Percentiles rank a stretch among this genome's conserved stretches.
Evolutionary conservation across 1,284 basidiomycete species (phyloP).

Genomic region (Sporisorium exsertum): DNA sequence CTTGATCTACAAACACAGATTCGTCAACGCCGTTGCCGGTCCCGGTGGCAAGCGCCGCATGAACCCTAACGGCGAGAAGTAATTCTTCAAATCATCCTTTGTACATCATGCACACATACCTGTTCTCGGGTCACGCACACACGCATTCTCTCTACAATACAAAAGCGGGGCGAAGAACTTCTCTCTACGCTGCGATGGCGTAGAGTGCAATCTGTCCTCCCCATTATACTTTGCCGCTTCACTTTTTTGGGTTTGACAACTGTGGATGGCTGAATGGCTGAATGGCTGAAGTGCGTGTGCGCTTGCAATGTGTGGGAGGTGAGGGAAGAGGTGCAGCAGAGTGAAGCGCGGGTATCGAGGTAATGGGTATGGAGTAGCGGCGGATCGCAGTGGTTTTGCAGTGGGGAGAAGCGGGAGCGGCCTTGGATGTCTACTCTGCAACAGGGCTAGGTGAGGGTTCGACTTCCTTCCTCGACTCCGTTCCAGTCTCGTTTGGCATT

Average conservation of each 20-base stretch:
- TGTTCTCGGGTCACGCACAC: conserved; percentile 20
- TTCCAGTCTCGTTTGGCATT: neutral
- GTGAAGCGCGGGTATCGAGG: no score
- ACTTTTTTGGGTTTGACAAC: neutral
- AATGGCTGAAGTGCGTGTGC: neutral
- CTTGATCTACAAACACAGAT: conserved; percentile 75
- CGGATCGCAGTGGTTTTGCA: neutral
- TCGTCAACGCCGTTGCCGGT: conserved; percentile 92
- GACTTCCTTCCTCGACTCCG: neutral
- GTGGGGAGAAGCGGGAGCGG: no score
- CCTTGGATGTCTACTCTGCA: neutral
- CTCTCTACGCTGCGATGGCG: neutral
- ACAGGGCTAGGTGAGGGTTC: neutral
- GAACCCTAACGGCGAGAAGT: conserved; percentile 71
- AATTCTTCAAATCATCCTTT: conserved; percentile 19
- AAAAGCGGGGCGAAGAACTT: conserved; percentile 3
- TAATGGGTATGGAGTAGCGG: no score
- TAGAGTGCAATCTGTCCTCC: neutral
- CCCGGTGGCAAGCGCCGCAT: conserved; percentile 95
- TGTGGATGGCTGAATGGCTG: no score
- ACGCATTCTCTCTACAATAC: conserved; percentile 7
- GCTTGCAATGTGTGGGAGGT: neutral
- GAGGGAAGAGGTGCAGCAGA: neutral
- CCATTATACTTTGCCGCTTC: neutral
- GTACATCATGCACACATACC: conserved; percentile 1